Conservation (phyloP, 305 asterid genomes). For the Solanum aculeatissimum region DNA sequence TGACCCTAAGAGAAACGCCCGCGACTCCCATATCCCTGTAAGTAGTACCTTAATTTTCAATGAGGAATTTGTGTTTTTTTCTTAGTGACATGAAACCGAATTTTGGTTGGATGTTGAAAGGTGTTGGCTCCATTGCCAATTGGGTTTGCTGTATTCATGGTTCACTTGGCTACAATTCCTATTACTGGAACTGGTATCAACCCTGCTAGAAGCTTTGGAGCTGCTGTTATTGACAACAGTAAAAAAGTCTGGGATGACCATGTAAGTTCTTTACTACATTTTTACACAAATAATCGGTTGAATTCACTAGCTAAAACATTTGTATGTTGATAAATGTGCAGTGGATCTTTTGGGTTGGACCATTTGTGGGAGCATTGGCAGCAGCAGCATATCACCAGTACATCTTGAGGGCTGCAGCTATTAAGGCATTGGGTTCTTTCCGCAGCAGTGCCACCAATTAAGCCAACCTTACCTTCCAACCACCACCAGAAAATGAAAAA, state of each 20-base stretch:
- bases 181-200: conserved; percentile 83
- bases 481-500: background rate
- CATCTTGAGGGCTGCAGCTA: conserved; percentile 62
- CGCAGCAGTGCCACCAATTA: conserved; percentile 80
- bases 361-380: conserved; percentile 61
- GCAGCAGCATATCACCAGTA: conserved; percentile 83
- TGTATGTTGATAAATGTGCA: conserved; percentile 5
- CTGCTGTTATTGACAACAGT: conserved; percentile 60
- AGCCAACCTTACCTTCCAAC: too few species aligned
- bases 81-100: background rate
- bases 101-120: conserved; percentile 9
- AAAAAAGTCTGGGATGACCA: conserved; percentile 71
- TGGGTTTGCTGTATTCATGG: conserved; percentile 85
- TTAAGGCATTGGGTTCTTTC: conserved; percentile 84
- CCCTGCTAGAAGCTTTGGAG: conserved; percentile 88
- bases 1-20: conserved; percentile 82
- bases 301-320: too few species aligned
- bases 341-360: conserved; percentile 99
- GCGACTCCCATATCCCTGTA: conserved; percentile 86
- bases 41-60: conserved; percentile 17
- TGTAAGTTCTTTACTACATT: conserved; percentile 16
- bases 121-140: conserved; percentile 88
- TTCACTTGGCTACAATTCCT: conserved; percentile 78
- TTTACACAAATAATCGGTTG: too few species aligned
- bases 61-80: background rate